Percentiles rank a stretch among this genome's conserved stretches.
Evolutionary conservation across 306 rosid species (phyloP).

Genomic region (Cercis canadensis): DNA sequence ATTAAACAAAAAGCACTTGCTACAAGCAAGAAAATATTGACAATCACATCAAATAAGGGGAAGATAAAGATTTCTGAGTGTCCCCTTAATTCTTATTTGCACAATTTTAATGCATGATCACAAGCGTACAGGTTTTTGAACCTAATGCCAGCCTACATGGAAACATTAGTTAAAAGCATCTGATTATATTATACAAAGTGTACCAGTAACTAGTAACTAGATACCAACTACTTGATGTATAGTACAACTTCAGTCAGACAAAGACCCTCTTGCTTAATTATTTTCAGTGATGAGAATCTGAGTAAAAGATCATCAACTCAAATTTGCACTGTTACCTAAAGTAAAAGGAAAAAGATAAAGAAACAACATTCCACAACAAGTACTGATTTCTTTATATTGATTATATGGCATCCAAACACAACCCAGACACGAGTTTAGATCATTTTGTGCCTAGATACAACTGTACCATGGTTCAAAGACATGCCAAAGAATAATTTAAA

Average conservation of each 20-base stretch:
- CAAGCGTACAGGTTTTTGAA: too few species aligned
- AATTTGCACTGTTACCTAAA: slow-evolving; percentile 14
- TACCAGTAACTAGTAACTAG: too few species aligned
- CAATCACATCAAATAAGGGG: too few species aligned
- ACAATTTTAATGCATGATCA: too few species aligned
- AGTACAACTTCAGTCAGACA: too few species aligned
- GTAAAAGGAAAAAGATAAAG: slow-evolving; percentile 2
- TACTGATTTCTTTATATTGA: slow-evolving; percentile 12
- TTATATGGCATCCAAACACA: slow-evolving; percentile 33
- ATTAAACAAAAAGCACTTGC: too few species aligned
- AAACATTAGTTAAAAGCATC: too few species aligned
- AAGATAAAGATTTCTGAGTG: too few species aligned
- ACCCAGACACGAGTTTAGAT: slow-evolving; percentile 16
- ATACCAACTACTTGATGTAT: not conserved
- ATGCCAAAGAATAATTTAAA: slow-evolving; percentile 13
- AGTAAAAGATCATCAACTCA: slow-evolving; percentile 1
- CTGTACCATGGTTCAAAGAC: slow-evolving; percentile 14
- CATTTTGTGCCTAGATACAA: slow-evolving; percentile 11
- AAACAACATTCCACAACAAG: slow-evolving; percentile 1
- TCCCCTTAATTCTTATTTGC: too few species aligned
- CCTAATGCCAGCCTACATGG: too few species aligned
- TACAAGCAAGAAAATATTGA: too few species aligned
- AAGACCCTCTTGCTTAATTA: not conserved
- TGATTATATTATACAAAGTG: too few species aligned
- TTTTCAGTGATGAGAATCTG: not conserved